Percentiles rank a stretch among this genome's conserved stretches.
These are phyloP conservation scores for Mortierella sp. DNA, from an alignment of 371 early-diverging fungal species.

Conservation along the genomic window DNA sequence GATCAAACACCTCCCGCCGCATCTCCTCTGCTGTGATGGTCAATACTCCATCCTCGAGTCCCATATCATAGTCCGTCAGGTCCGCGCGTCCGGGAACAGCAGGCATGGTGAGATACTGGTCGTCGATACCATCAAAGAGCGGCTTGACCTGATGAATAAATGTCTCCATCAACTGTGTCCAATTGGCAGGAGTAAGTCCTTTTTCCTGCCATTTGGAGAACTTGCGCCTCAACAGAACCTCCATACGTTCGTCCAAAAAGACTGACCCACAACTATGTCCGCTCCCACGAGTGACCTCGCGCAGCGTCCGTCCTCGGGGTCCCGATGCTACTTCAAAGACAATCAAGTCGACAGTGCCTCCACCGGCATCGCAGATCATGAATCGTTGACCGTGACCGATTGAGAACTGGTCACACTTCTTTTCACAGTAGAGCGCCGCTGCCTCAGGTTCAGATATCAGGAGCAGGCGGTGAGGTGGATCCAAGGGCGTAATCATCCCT, in stretches of 20 bases:
- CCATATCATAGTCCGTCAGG: constrained; percentile 62
- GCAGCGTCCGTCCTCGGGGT: constrained; percentile 58
- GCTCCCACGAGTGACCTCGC: constrained; percentile 52
- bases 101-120: constrained; percentile 37
- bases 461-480: constrained; percentile 63
- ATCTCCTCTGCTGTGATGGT: constrained; percentile 53
- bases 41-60: constrained; percentile 55
- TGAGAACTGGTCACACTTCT: constrained; percentile 66
- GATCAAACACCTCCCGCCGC: constrained; percentile 58
- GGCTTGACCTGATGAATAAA: constrained; percentile 64
- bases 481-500: constrained; percentile 59
- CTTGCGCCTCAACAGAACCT: constrained; percentile 27
- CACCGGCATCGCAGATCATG: constrained; percentile 78
- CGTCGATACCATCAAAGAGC: constrained; percentile 35
- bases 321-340: constrained; percentile 45
- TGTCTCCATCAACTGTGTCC: constrained; percentile 40
- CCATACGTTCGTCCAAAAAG: constrained; percentile 56
- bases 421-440: constrained; percentile 68
- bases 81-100: constrained; percentile 62
- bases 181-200: constrained; percentile 34
- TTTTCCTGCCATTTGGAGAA: constrained; percentile 34
- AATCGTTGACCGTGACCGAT: constrained; percentile 63
- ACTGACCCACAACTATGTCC: constrained; percentile 54
- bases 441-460: constrained; percentile 69
- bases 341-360: constrained; percentile 75